Base-by-base conservation (phyloP, 441 rosid species). In the Hura crepitans region DNA sequence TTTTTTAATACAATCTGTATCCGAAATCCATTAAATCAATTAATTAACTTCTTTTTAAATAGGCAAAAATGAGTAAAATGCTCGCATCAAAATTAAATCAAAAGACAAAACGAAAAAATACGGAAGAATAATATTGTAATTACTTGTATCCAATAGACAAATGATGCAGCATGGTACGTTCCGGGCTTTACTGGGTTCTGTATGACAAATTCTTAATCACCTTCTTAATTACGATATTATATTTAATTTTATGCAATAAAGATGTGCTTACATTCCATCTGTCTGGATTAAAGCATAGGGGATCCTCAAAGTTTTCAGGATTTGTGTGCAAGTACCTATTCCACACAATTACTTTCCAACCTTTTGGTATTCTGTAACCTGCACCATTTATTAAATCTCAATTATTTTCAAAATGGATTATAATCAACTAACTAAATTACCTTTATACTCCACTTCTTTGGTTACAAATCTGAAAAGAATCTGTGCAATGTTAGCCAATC, bases 141-240 rank as follows among this genome's bases (percentile, higher is more conserved):
- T 78, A 80, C 86, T 73, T 81, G 83, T 85, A 81, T 78, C 81
- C 86, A n/a, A 70, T 17, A 13, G 74, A 77, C 30, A 85, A 54
- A 67, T 80, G 86, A 64, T 82, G 86, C 47, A 85, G 78, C 23
- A 82, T 30, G 77, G 62, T 66, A 79, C 0, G 81, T 23, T 43
- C 78, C 80, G 0, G 82, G 57, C 69, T 10, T 80, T 49, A 72
- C 75, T 3, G 77, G 66, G 49, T 71, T 60, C 84, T 80, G 50
- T 28, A 13, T 0, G 23, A n/a, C 11, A 64, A n/a, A 11, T 55
- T 3, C 15, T 7, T 17, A n/a, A 58, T 13, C 39, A 6, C 10
- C 7, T 39, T 39, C 12, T 10, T 10, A 10, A 39, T 39, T 11
- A 39, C 12, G 46, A 42, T 9, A 42, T 42, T 42, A 42, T 37